phyloP scores from a whole-genome alignment of 192 early-diverging fungal species.

The Umbelopsis sp. region DNA sequence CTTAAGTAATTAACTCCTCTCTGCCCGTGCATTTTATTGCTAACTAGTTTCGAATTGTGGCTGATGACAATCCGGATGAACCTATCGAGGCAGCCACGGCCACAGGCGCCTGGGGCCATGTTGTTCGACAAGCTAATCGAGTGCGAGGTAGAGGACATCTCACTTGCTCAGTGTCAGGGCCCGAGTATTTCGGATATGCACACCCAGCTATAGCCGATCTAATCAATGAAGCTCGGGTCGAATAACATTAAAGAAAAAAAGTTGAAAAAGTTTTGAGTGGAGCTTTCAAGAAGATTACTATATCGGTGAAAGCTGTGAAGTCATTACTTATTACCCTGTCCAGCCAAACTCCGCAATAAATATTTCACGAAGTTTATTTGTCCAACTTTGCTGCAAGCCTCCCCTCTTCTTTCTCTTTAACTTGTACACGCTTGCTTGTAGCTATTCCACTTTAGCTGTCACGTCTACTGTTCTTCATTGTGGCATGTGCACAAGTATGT shows the following conservation, averaged over 20 bases:
- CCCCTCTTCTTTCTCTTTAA: not conserved
- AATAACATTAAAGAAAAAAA: not conserved
- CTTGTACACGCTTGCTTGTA: not conserved
- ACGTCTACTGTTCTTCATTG: not conserved
- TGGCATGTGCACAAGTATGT: not conserved
- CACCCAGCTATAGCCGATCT: slow-evolving; percentile 84
- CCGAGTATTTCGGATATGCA: slow-evolving; percentile 93
- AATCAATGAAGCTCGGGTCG: slow-evolving; percentile 67
- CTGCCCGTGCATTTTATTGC: not conserved
- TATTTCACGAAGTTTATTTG: not conserved
- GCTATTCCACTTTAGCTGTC: not conserved
- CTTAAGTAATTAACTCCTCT: not conserved
- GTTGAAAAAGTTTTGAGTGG: not conserved
- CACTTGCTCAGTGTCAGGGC: slow-evolving; percentile 80
- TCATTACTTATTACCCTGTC: not conserved
- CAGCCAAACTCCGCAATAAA: slow-evolving; percentile 14
- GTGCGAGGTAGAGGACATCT: slow-evolving; percentile 79
- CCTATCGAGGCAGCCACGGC: slow-evolving; percentile 77
- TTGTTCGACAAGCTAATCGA: slow-evolving; percentile 82
- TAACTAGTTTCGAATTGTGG: slow-evolving; percentile 72
- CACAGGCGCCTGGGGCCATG: slow-evolving; percentile 89
- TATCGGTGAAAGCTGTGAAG: slow-evolving; percentile 5
- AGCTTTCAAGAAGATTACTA: slow-evolving; percentile 18
- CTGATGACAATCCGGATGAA: slow-evolving; percentile 76
- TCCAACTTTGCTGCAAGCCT: not conserved